Base-by-base conservation (phyloP, 768 basidiomycete genomes). In the Leccinum pellstonianum region DNA sequence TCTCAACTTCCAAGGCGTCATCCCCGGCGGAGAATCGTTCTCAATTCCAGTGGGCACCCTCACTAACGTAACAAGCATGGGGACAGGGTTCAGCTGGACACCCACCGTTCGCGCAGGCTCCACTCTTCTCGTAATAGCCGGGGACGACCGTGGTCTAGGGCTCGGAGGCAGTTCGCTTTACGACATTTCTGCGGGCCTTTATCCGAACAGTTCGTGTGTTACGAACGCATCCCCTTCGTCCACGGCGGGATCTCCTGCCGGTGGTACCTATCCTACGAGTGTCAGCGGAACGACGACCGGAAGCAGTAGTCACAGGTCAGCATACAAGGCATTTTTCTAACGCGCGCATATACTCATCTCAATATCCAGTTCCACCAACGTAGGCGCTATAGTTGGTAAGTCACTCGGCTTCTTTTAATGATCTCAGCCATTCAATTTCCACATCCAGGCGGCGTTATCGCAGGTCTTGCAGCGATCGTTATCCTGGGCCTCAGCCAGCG, bases 21-120 rank as follows among this genome's bases (percentile, higher is more conserved):
- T 93, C 33, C 91, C 91, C 1, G 91, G 91, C 1, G 91, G 91
- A 12, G 77, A 89, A 54, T 90, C 90, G 0, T 90, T 92, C 68
- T 65, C 77, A 6, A 81, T 93, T 49, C 87, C 87, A 1, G 61
- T 80, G 62, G 78, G 78, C 12, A 31, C 67, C 3, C 69, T 87
- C 21, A 81, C 87, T 9, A 68, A 77, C 8, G 71, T 80, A 3
- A 27, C 67, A 0, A 58, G 64, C 0, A 68, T 83, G 62, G 87
- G 88, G 10, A 82, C 81, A 8, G 90, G 91, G 1, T 90, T 91
- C 63, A 70, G 66, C 12, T 93, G 90, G 90, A 83, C 77, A 11
- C 84, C 87, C 0, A 76, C 81, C 12, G 72, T 91, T 15, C 81
- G 85, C 12, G 80, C 80, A 3, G 89, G 89, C 10, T 86, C 88